Conservation (phyloP, 371 early-diverging fungal species). For the Gilbertella persicaria region DNA sequence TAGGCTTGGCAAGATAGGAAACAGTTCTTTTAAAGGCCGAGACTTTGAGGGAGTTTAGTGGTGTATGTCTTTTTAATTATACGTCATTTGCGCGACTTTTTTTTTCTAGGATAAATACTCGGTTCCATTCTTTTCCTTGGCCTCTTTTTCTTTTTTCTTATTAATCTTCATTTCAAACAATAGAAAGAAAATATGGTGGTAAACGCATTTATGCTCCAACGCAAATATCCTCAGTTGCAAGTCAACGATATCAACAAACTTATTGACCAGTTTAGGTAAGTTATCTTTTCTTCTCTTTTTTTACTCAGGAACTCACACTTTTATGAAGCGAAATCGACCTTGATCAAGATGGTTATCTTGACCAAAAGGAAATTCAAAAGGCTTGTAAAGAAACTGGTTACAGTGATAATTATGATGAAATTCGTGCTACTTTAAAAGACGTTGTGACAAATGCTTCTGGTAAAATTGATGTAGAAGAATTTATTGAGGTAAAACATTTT, state of each 20-base stretch:
- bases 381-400: slow-evolving; percentile 73
- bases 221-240: slow-evolving; percentile 63
- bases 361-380: slow-evolving; percentile 71
- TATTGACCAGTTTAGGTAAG: slow-evolving; percentile 67
- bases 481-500: slow-evolving; percentile 80
- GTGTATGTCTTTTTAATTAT: background rate
- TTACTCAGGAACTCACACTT: background rate
- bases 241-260: slow-evolving; percentile 63
- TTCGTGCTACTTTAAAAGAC: slow-evolving; percentile 71
- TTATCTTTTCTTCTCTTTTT: background rate
- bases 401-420: slow-evolving; percentile 74
- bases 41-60: too few species aligned
- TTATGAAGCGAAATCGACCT: slow-evolving; percentile 63
- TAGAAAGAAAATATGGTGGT: slow-evolving; percentile 18
- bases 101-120: background rate
- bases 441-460: slow-evolving; percentile 73
- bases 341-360: slow-evolving; percentile 75
- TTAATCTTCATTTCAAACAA: slow-evolving; percentile 2
- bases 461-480: slow-evolving; percentile 82
- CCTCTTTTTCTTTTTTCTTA: slow-evolving; percentile 8
- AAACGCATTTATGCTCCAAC: slow-evolving; percentile 56
- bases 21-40: too few species aligned
- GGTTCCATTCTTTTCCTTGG: too few species aligned
- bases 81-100: background rate
- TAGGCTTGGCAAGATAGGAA: too few species aligned